Evolutionary conservation across 768 basidiomycete species (phyloP), one percentile per base, ranked within the genome.

Genomic region (Plicaturopsis crispa): DNA sequence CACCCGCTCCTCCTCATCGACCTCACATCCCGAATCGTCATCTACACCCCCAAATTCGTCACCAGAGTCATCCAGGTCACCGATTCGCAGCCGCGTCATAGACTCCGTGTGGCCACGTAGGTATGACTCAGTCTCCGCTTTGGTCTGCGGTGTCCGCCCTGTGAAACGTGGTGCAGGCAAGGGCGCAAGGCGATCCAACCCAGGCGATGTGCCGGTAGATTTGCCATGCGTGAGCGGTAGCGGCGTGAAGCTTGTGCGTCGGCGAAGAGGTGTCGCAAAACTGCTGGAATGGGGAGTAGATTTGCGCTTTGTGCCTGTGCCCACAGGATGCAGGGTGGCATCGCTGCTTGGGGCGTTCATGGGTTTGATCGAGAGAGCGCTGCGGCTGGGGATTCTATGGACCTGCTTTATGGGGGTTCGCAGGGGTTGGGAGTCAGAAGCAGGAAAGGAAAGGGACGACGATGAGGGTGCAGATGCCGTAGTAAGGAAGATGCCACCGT

Each of bases 291-390:
- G n/a, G n/a, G n/a, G n/a, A n/a, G n/a, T 66, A 4, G 78, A 77
- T 54, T 84, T 84, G 50, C 82, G 77, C 55, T 84, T 84, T 1
- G 72, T 76, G 28, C 80, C 79, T 3, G 69, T 60, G 10, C 68
- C 66, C 24, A 65, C 48, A 10, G 56, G 58, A 33, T 60, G 16
- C 17, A 33, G 18, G 28, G 28, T 18, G 21, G 14, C 23, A 40
- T 33, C 0, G 46, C 34, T 2, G 42, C 14, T 8, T 34, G 51
- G 38, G 13, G 48, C 31, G 39, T 63, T 64, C 42, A 55, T 46
- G n/a, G 46, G 56, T 33, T 46, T 56, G 1, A 48, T 44, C 35
- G 55, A 63, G 31, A 78, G 62, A 0, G 67, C 62, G 28, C 69
- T 53, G 26, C 70, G 72, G 39, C 57, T 53, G 1, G 59, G 58